phyloP scores from a whole-genome alignment of 2,329 filamentous ascomycete genomes.

The Exophiala calicioides region DNA sequence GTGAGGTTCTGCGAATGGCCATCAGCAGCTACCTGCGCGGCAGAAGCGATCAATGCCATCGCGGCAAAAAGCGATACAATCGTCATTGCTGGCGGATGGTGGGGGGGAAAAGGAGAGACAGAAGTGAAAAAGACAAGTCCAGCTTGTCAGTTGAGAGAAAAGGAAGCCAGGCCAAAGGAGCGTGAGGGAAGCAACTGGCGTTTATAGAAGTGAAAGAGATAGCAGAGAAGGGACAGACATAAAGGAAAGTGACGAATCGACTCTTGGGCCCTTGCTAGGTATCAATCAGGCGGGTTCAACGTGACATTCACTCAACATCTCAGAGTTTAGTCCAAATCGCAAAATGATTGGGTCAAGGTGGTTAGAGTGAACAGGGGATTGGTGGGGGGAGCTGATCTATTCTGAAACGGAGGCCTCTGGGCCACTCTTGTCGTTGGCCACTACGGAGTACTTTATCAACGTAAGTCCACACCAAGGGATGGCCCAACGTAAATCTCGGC shows the following conservation, averaged over 20 bases:
- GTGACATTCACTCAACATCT: too few species aligned
- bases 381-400: background rate
- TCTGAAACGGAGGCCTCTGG: background rate
- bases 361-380: background rate
- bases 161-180: background rate
- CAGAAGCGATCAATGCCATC: constrained; percentile 4
- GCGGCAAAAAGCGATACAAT: background rate
- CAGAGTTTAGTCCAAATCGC: too few species aligned
- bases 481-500: too few species aligned
- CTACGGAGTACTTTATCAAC: background rate
- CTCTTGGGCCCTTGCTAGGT: too few species aligned
- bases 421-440: background rate
- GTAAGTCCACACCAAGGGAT: too few species aligned
- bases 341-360: background rate
- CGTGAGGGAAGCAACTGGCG: constrained; percentile 4
- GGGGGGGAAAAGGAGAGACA: constrained; percentile 2
- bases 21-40: constrained; percentile 3
- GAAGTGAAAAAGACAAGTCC: constrained; percentile 13
- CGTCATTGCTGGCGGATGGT: constrained; percentile 1
- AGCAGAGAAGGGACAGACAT: constrained; percentile 1
- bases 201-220: background rate
- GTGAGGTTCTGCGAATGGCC: constrained; percentile 6
- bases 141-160: constrained; percentile 7
- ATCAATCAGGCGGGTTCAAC: too few species aligned
- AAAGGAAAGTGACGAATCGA: too few species aligned